Base-by-base conservation (phyloP, 768 basidiomycete species). In the Suillus decipiens region DNA sequence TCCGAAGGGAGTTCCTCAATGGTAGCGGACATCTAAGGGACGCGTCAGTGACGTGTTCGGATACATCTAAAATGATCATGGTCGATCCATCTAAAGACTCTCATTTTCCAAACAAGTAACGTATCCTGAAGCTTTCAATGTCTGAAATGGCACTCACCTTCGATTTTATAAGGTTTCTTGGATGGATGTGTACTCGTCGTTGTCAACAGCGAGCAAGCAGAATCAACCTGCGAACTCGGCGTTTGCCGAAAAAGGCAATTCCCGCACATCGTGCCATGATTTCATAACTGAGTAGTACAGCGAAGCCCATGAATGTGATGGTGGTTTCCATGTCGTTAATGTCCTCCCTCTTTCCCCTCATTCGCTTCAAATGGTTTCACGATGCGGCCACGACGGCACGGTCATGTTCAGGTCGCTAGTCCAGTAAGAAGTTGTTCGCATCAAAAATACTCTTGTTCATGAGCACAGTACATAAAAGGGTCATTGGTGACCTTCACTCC, bases 1-100 rank as follows among this genome's bases (percentile, higher is more conserved):
- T 93, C 92, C 63, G 92, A 93, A 66, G 75, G 73, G 68, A 93
- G 78, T 82, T 95, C 93, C 78, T 95, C 93, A 71, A 93, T 92
- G 71, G 88, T 87, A 60, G 90, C 88, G 65, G 88, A 88, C 90
- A 92, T 92, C 88, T 82, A 55, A 9, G 50, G 50, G 53, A 42
- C 22, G 61, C 24, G 66, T 78, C 63, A 77, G 74, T 61, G 63
- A 70, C 55, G 59, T 67, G 62, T 64, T 58, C 48, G 22, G 15
- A 37, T 57, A 68, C 74, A 80, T 77, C 79, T 70, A 66, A 59
- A 56, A 48, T 31, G 11, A 24, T 61, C 48, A 45, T 53, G 28
- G 55, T 62, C 68, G 62, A 79, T 77, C 78, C 79, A 76, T 70
- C 66, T 15, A 39, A 59, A 31, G 50, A 17, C 12, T 36, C 31